Evolutionary conservation across 2,329 filamentous ascomycete genomes (phyloP).

Genomic region (Hymenoscyphus salicellus): DNA sequence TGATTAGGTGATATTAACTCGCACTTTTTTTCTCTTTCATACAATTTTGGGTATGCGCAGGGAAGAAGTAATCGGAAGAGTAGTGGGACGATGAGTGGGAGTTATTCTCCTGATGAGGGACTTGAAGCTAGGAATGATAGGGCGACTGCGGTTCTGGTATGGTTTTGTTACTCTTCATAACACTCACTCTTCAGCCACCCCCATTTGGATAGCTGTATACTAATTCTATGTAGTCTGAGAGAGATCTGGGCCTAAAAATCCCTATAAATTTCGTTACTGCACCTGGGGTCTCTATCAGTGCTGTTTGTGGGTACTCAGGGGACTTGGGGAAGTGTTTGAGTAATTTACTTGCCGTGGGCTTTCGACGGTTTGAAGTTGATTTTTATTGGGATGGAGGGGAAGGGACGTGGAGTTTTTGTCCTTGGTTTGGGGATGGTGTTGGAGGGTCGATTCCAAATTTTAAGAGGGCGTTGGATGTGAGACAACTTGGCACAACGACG

Average conservation of each 20-base stretch:
- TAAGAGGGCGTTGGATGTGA: not conserved
- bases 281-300: conserved; percentile 53
- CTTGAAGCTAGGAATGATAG: not conserved
- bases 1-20: not conserved
- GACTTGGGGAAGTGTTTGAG: conserved; percentile 56
- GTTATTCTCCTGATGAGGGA: not conserved
- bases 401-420: conserved; percentile 58
- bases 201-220: not conserved
- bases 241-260: conserved; percentile 57
- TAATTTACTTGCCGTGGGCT: conserved; percentile 59
- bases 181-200: not conserved
- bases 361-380: conserved; percentile 56
- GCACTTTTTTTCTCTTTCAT: not conserved
- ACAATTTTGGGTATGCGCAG: not conserved
- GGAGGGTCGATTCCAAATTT: not conserved
- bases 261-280: conserved; percentile 61
- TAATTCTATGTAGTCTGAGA: conserved; percentile 46
- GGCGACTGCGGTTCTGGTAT: not conserved
- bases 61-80: not conserved
- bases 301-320: conserved; percentile 56
- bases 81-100: not conserved
- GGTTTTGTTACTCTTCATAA: not conserved
- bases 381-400: conserved; percentile 60
- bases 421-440: conserved; percentile 39
- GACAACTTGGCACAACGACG: conserved; percentile 3